Evolutionary conservation across 2,329 filamentous ascomycete species (phyloP), one percentile per base, ranked within the genome.

Genomic region (Davidsoniella neocaledoniae): DNA sequence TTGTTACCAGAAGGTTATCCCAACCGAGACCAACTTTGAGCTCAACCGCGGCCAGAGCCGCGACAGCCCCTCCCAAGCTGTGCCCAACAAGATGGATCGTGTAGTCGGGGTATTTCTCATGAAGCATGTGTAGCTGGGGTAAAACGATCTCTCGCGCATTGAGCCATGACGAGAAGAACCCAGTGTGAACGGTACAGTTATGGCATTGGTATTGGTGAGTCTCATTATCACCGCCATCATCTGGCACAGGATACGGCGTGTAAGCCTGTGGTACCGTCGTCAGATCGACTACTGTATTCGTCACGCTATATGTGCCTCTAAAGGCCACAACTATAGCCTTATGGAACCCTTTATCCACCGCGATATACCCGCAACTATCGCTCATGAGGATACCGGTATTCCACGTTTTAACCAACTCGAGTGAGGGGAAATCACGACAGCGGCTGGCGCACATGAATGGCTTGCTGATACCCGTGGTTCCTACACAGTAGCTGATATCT

Each of bases 401-500:
- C 83, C 87, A 98, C 9, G 87, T 85, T 63, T 74, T 79, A 53
- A 91, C 70, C 29, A 98, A 73, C 54, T 86, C 80, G 56, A 96
- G 79, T 2, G 72, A 69, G 1, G 83, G 77, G 55, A 96, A 95
- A 51, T 95, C 86, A 37, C 70, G 69, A 66, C 91, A 98, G 56
- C 85, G 83, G 53, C 84, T 91, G 12, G 81, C 74, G 64, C 91
- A 98, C 29, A 73, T 67, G 63, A 98, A 98, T 0, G 91, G 91
- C 56, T 80, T 79, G 46, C 73, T 71, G 54, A 98, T 80, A 38
- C 90, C 91, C 0, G 83, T 81, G 4, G 75, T 80, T 54, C 88
- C 87, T 52, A 96, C 84, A 63, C 91, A 98, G 66, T 96, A 96
- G 44, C 86, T 72, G 53, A 96, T 91, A 62, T 98, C 91, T 55